Percentiles rank a stretch among this genome's conserved stretches.
These are phyloP conservation scores for Neurospora crassa DNA, from an alignment of 2,329 filamentous ascomycete species.

Conservation along the genomic window DNA sequence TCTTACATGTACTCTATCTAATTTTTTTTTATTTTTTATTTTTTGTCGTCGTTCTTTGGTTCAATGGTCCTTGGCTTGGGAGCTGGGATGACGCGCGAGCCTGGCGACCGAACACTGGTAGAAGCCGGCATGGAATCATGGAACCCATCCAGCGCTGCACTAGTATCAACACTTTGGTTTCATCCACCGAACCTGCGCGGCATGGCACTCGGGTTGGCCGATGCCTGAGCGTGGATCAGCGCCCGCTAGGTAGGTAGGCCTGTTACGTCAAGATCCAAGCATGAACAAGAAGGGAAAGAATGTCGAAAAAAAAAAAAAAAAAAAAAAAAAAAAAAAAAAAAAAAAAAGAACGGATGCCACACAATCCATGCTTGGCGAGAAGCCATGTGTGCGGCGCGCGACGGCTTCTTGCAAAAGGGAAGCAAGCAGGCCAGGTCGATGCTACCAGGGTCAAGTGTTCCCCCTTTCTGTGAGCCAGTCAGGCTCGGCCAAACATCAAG, in stretches of 20 bases:
- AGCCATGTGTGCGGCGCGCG: background rate
- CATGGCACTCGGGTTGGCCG: background rate
- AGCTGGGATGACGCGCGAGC: background rate
- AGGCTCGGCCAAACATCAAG: conserved; percentile 1
- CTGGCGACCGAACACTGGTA: background rate
- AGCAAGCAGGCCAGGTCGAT: background rate
- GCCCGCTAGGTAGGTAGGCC: background rate
- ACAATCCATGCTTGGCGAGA: background rate
- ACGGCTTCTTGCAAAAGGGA: conserved; percentile 1
- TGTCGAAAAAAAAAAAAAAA: background rate
- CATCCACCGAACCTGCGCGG: background rate
- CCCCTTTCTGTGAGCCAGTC: conserved; percentile 7
- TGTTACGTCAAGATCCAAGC: background rate
- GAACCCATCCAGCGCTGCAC: background rate
- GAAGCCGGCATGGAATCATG: background rate
- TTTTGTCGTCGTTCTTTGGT: background rate
- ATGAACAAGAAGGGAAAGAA: background rate
- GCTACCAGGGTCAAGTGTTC: background rate
- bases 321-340: background rate
- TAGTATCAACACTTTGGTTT: background rate
- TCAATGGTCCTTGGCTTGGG: background rate
- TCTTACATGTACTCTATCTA: background rate
- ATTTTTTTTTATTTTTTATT: background rate
- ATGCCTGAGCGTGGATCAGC: background rate
- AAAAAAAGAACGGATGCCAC: background rate